Conservation (phyloP, 2,329 filamentous ascomycete genomes). For the Ophiosphaerella herpotricha region DNA sequence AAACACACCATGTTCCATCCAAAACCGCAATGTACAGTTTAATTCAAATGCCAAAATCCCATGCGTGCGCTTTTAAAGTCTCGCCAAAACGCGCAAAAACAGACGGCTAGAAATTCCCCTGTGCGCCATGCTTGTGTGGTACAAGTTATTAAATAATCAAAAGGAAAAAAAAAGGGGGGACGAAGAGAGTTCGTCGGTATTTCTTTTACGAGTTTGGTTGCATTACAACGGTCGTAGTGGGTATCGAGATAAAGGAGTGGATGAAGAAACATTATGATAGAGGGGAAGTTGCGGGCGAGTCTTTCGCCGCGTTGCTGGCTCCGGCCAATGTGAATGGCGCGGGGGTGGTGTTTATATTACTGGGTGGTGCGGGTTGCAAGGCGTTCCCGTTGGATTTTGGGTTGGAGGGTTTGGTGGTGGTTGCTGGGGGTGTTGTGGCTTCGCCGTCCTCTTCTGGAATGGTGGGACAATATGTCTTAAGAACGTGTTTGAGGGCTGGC, state of each 20-base stretch:
- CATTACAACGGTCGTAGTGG: neutral
- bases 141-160: neutral
- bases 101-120: neutral
- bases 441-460: slow-evolving; percentile 69
- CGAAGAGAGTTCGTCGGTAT: neutral
- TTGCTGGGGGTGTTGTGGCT: slow-evolving; percentile 21
- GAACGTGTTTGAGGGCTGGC: slow-evolving; percentile 83
- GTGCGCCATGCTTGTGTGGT: neutral
- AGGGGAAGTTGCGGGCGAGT: slow-evolving; percentile 17
- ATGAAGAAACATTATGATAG: slow-evolving; percentile 1
- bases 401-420: neutral
- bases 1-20: neutral
- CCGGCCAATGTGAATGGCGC: slow-evolving; percentile 12
- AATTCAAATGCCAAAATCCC: neutral
- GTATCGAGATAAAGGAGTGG: neutral
- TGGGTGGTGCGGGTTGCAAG: neutral
- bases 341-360: neutral
- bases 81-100: too few species aligned
- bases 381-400: slow-evolving; percentile 14
- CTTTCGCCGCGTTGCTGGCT: slow-evolving; percentile 1
- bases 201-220: neutral
- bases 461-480: slow-evolving; percentile 79
- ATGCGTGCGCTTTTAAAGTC: neutral
- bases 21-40: neutral
- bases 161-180: neutral